These are phyloP conservation scores for Yamadazyma sp. DNA, from an alignment of 1,139 yeast genomes.

Conservation along the genomic window DNA sequence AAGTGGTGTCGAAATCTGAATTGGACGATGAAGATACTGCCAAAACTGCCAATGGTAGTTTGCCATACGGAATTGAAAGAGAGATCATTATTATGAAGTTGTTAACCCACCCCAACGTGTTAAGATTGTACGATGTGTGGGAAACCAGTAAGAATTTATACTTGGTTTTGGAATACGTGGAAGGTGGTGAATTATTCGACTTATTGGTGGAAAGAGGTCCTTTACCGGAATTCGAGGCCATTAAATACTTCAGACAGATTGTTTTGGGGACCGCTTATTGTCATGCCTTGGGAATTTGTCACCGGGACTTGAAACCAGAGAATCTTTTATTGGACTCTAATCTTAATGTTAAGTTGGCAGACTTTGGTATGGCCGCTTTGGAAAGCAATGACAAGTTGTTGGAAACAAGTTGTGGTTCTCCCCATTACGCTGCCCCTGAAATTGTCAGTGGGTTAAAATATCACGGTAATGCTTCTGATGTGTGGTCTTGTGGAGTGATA, in stretches of 20 bases:
- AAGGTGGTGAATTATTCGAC: conserved; percentile 81
- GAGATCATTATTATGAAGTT: conserved; percentile 82
- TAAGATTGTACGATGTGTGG: conserved; percentile 80
- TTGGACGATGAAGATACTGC: conserved; percentile 39
- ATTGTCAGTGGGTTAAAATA: conserved; percentile 75
- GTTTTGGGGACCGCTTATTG: conserved; percentile 79
- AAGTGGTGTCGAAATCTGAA: conserved; percentile 70
- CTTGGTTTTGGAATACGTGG: conserved; percentile 75
- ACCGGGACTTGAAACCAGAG: conserved; percentile 80
- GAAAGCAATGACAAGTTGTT: conserved; percentile 69
- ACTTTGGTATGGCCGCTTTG: conserved; percentile 86
- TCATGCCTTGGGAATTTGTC: conserved; percentile 78
- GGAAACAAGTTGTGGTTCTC: conserved; percentile 83
- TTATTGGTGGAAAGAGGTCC: conserved; percentile 78
- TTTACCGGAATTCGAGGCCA: conserved; percentile 71
- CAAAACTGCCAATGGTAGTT: conserved; percentile 41
- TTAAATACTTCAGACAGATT: conserved; percentile 72
- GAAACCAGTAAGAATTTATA: conserved; percentile 76
- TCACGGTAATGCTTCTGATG: conserved; percentile 82
- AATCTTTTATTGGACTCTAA: conserved; percentile 66
- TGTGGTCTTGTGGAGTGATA: conserved; percentile 86
- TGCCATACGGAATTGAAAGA: conserved; percentile 80
- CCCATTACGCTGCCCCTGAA: conserved; percentile 88
- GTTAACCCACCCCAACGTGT: conserved; percentile 72
- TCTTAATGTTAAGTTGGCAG: conserved; percentile 74